Percentiles rank a stretch among this genome's conserved stretches.
Evolutionary conservation across 1,284 basidiomycete genomes (phyloP).

Genomic region (Microbotryum saponariae): DNA sequence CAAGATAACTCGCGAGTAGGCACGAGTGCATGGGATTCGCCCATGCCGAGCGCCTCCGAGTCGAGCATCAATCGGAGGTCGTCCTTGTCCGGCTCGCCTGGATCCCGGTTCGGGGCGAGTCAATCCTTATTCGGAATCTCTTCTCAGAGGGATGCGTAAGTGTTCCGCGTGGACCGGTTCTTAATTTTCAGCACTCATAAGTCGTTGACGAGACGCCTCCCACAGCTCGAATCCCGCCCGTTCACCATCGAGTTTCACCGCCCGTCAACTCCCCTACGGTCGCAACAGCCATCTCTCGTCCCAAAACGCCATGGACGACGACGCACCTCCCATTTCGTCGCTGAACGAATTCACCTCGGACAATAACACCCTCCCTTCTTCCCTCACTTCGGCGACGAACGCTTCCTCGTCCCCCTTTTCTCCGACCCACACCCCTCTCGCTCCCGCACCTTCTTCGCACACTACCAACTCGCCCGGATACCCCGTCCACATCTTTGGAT

Average conservation of each 20-base stretch:
- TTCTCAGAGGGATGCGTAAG: slow-evolving; percentile 4
- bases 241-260: neutral
- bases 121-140: slow-evolving; percentile 18
- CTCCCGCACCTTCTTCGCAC: neutral
- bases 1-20: slow-evolving; percentile 11
- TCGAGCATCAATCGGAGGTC: slow-evolving; percentile 3
- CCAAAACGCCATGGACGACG: slow-evolving; percentile 33
- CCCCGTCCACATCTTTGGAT: slow-evolving; percentile 36
- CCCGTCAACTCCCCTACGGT: slow-evolving; percentile 30
- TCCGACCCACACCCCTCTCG: slow-evolving; percentile 5
- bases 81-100: slow-evolving; percentile 22
- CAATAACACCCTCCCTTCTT: neutral
- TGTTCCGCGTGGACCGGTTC: neutral
- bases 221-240: neutral
- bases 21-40: slow-evolving; percentile 21
- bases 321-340: slow-evolving; percentile 35
- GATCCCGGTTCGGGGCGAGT: slow-evolving; percentile 13
- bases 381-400: slow-evolving; percentile 4
- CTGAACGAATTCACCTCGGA: slow-evolving; percentile 26
- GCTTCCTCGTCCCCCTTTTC: slow-evolving; percentile 6
- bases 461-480: slow-evolving; percentile 11
- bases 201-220: neutral
- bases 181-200: neutral
- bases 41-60: slow-evolving; percentile 1
- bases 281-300: slow-evolving; percentile 15